Conservation (phyloP, 192 early-diverging fungal species). For the Gigaspora rosea region DNA sequence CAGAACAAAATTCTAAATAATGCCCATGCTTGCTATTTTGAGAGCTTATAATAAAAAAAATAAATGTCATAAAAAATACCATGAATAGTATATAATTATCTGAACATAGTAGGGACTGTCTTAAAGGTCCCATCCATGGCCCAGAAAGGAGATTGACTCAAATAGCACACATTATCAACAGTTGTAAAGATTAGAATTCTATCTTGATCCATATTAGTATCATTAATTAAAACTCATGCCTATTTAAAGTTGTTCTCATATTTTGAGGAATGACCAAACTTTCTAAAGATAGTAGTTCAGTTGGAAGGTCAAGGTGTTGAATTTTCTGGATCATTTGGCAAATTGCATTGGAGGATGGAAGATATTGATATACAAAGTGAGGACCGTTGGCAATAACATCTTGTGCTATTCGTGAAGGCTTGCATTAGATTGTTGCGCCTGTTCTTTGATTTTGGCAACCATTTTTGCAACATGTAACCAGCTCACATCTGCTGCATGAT, state of each 20-base stretch:
- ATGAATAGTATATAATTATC: constrained; percentile 3
- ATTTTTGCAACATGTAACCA: not conserved
- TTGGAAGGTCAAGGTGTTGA: not conserved
- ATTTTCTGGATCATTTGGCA: not conserved
- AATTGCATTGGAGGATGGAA: not conserved
- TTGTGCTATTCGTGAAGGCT: not conserved
- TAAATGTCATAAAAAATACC: not conserved
- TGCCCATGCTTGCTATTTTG: no score
- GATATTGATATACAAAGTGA: not conserved
- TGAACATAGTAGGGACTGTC: not conserved
- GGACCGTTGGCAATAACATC: not conserved
- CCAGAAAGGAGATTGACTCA: not conserved
- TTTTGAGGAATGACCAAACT: constrained; percentile 16
- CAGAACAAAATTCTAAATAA: no score
- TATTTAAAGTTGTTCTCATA: constrained; percentile 1
- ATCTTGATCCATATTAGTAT: not conserved
- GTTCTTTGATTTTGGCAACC: not conserved
- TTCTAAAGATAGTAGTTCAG: not conserved
- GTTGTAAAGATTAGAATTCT: not conserved
- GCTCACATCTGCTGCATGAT: constrained; percentile 6
- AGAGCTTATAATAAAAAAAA: no score
- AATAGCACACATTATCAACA: not conserved
- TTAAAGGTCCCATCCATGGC: not conserved
- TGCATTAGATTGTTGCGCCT: not conserved
- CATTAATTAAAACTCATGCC: not conserved